Evolutionary conservation across 768 basidiomycete species (phyloP).

Genomic region (Ramaria rubella): DNA sequence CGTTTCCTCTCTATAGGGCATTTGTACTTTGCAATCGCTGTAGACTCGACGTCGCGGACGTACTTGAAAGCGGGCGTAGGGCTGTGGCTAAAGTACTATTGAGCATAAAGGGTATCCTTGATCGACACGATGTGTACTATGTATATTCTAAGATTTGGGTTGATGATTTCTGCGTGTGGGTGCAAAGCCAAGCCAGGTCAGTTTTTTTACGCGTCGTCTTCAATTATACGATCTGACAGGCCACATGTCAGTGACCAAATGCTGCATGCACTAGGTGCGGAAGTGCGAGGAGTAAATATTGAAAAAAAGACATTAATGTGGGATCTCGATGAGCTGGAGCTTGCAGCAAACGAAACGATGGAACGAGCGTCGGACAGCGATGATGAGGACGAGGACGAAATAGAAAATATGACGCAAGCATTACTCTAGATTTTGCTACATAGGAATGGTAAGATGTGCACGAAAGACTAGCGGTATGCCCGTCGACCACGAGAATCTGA

Average conservation of each 20-base stretch:
- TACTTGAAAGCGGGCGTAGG: constrained; percentile 57
- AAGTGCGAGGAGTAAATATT: constrained; percentile 36
- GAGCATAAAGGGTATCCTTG: constrained; percentile 65
- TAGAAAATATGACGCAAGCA: not conserved
- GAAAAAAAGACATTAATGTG: constrained; percentile 57
- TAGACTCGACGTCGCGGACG: constrained; percentile 50
- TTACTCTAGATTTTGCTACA: not conserved
- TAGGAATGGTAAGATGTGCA: not conserved
- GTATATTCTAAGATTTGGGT: constrained; percentile 85
- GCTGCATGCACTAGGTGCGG: constrained; percentile 40
- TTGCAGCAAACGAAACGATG: constrained; percentile 34
- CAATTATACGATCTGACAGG: not conserved
- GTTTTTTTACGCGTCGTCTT: constrained; percentile 18
- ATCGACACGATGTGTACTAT: constrained; percentile 81
- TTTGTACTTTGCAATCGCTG: constrained; percentile 69
- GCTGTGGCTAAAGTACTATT: constrained; percentile 58
- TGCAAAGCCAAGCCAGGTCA: constrained; percentile 62
- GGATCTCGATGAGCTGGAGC: constrained; percentile 65
- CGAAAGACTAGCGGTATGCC: not conserved
- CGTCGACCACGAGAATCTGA: not conserved
- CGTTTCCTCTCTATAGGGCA: constrained; percentile 76
- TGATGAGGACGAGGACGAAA: constrained; percentile 40
- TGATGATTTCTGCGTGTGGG: constrained; percentile 81
- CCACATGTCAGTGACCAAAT: constrained; percentile 44
- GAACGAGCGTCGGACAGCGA: constrained; percentile 58